These are phyloP conservation scores for Corynascus novoguineensis DNA, from an alignment of 495 filamentous ascomycete genomes.

Conservation along the genomic window DNA sequence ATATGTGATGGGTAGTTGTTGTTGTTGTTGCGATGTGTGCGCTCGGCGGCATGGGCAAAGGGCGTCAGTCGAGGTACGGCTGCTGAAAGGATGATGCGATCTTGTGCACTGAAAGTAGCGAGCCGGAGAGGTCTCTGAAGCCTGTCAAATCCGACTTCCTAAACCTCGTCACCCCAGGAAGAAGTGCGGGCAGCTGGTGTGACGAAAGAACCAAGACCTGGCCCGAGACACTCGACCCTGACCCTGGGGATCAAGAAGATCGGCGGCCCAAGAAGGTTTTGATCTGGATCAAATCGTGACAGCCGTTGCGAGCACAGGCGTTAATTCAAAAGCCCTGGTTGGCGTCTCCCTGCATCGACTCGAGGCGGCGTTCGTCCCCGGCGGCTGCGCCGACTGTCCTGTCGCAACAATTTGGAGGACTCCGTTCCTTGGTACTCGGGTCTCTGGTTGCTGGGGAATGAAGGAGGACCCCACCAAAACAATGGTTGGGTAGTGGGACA, in stretches of 20 bases:
- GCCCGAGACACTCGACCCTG: not conserved
- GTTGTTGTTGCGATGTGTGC: not conserved
- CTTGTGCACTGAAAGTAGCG: not conserved
- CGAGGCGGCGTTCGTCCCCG: not conserved
- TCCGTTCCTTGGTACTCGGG: not conserved
- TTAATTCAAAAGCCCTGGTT: not conserved
- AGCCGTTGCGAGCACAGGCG: not conserved
- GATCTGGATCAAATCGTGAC: not conserved
- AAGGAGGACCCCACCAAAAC: constrained; percentile 13
- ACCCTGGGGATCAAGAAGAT: not conserved
- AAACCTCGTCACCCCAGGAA: not conserved
- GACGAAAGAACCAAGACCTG: not conserved
- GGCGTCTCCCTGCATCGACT: not conserved
- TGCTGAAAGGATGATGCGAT: not conserved
- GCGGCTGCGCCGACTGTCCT: not conserved
- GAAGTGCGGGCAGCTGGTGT: no score
- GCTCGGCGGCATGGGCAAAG: constrained; percentile 12
- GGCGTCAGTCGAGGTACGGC: not conserved
- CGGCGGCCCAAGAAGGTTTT: not conserved
- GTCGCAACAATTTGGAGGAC: not conserved
- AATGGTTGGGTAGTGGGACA: not conserved
- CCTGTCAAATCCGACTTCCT: not conserved
- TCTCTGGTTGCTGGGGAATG: constrained; percentile 16
- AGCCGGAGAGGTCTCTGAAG: not conserved
- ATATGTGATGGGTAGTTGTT: not conserved